These are phyloP conservation scores for Rhizopus stolonifer DNA, from an alignment of 371 early-diverging fungal species.

Conservation along the genomic window DNA sequence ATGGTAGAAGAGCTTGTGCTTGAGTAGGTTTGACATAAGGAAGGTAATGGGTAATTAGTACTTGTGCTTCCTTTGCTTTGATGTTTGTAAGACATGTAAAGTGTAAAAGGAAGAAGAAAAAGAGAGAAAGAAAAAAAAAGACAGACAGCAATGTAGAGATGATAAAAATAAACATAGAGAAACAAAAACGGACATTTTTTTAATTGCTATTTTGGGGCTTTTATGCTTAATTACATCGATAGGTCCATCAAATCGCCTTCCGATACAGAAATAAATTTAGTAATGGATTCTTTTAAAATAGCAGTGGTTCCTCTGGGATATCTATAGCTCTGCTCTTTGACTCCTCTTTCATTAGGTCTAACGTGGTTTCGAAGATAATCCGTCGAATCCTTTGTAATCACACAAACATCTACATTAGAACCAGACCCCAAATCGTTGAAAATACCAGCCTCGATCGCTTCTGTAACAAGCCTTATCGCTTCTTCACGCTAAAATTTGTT, in stretches of 20 bases:
- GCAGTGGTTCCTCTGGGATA: slow-evolving; percentile 51
- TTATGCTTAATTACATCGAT: slow-evolving; percentile 30
- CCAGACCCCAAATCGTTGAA: slow-evolving; percentile 99
- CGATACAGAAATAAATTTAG: slow-evolving; percentile 34
- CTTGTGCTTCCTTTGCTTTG: slow-evolving; percentile 8
- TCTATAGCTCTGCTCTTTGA: slow-evolving; percentile 82
- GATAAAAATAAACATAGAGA: not conserved
- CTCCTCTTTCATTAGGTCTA: slow-evolving; percentile 86
- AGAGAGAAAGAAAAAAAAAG: slow-evolving; percentile 1
- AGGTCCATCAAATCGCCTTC: slow-evolving; percentile 57
- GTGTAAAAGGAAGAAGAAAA: not conserved
- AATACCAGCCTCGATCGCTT: slow-evolving; percentile 98
- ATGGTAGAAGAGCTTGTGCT: slow-evolving; percentile 11
- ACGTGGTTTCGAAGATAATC: slow-evolving; percentile 86
- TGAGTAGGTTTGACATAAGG: slow-evolving; percentile 10
- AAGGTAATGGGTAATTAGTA: slow-evolving; percentile 11
- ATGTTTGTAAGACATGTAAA: slow-evolving; percentile 8
- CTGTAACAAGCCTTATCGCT: slow-evolving; percentile 91
- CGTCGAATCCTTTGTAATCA: slow-evolving; percentile 83
- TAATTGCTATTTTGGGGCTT: too few species aligned
- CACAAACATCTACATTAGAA: slow-evolving; percentile 96
- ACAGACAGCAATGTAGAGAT: not conserved
- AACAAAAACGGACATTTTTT: not conserved
- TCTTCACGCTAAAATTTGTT: slow-evolving; percentile 73
- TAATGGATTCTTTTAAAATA: slow-evolving; percentile 45